Conservation (phyloP, 202 grass and related monocot species). For the Elaeis oleifera region DNA sequence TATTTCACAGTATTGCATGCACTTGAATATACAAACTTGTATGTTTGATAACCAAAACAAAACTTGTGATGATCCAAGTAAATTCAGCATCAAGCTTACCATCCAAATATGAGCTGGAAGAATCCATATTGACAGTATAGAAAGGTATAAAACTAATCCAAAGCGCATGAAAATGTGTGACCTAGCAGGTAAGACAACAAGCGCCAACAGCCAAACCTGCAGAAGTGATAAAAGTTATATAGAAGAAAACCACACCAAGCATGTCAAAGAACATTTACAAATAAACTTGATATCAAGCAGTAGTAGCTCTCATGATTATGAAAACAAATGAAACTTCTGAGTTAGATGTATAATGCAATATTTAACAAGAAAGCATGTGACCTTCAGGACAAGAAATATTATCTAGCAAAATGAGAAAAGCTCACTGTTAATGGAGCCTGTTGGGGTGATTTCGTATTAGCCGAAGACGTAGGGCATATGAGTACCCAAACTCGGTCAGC, state of each 20-base stretch:
- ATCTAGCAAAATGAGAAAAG: no score
- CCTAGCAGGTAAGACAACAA: constrained; percentile 91
- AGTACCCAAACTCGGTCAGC: no score
- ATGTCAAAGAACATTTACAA: background rate
- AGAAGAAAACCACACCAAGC: background rate
- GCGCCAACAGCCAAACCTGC: constrained; percentile 90
- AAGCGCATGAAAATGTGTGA: constrained; percentile 92
- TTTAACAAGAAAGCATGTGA: no score
- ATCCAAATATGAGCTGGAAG: constrained; percentile 78
- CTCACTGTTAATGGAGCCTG: no score
- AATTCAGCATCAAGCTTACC: constrained; percentile 34
- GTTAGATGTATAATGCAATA: no score
- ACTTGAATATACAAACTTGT: background rate
- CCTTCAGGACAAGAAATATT: no score
- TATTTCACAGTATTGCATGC: no score
- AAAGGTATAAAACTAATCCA: constrained; percentile 64
- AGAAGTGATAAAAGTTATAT: no score
- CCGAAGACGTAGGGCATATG: no score
- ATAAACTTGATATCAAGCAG: background rate
- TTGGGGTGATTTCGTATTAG: no score
- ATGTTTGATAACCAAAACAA: background rate
- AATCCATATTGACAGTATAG: constrained; percentile 72
- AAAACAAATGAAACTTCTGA: no score
- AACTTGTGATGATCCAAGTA: background rate
- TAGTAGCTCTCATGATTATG: no score